phyloP scores from a whole-genome alignment of 2,329 filamentous ascomycete species.

The Botryotinia convoluta region DNA sequence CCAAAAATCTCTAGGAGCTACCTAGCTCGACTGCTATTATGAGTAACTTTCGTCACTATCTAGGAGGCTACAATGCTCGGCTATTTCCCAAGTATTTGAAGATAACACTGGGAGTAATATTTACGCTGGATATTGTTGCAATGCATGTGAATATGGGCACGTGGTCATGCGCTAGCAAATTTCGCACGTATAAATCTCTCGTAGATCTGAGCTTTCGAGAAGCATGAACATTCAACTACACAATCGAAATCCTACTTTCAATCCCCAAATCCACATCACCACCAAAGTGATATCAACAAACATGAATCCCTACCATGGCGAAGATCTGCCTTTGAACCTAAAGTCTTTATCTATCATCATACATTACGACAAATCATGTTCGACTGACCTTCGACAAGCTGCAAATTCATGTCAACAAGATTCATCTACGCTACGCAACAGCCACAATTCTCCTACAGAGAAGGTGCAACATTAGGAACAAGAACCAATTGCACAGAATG shows the following conservation, averaged over 20 bases:
- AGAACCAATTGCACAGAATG: not conserved
- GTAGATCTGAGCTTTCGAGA: not conserved
- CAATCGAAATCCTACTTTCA: not conserved
- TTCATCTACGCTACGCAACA: not conserved
- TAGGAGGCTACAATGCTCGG: rapidly evolving
- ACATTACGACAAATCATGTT: not conserved
- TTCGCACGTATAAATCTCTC: not conserved
- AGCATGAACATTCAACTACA: not conserved
- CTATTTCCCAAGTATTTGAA: not conserved
- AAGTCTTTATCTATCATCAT: not conserved
- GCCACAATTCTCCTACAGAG: not conserved
- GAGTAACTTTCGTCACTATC: not conserved
- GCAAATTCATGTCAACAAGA: not conserved
- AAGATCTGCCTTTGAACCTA: not conserved
- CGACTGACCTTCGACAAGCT: not conserved
- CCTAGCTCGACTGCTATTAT: not conserved
- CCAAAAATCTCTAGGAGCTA: not conserved
- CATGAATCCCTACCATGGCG: not conserved
- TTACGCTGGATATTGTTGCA: not conserved
- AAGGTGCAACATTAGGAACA: not conserved
- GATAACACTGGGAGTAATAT: not conserved
- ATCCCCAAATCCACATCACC: not conserved
- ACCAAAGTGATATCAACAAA: not conserved
- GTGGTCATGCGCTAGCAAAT: not conserved
- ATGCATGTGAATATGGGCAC: not conserved